These are phyloP conservation scores for Agaricus subrufescens DNA, from an alignment of 768 basidiomycete species.

Conservation along the genomic window DNA sequence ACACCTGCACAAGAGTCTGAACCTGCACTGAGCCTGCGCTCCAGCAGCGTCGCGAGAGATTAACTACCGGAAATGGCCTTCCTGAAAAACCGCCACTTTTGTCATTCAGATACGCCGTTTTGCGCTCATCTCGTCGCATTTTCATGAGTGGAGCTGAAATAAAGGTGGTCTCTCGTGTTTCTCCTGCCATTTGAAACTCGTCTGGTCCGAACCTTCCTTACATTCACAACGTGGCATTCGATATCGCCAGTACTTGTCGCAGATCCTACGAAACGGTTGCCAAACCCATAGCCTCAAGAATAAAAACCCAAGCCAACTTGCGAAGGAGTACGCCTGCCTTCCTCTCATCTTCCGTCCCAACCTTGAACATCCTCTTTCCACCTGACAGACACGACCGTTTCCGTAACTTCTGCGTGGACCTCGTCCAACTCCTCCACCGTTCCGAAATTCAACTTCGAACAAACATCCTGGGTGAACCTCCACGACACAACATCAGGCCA, in stretches of 20 bases:
- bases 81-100: constrained; percentile 11
- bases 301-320: constrained; percentile 72
- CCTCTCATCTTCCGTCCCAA: neutral
- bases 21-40: too few species aligned
- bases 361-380: neutral
- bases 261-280: constrained; percentile 63
- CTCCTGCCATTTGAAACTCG: neutral
- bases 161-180: constrained; percentile 1
- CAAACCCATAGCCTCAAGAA: constrained; percentile 68
- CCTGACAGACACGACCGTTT: constrained; percentile 59
- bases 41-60: too few species aligned
- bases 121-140: neutral
- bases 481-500: constrained; percentile 66
- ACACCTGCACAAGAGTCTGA: too few species aligned
- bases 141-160: constrained; percentile 9
- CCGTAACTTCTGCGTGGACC: constrained; percentile 60
- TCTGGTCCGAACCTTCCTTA: too few species aligned
- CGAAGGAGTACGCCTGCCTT: constrained; percentile 50
- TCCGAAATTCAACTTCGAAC: constrained; percentile 69
- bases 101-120: constrained; percentile 6
- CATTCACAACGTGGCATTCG: too few species aligned
- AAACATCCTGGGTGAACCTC: constrained; percentile 72
- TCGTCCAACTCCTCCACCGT: constrained; percentile 77
- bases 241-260: neutral
- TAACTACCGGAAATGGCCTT: constrained; percentile 6